phyloP scores from a whole-genome alignment of 352 stramenopile species.

The Globisporangium splendens region DNA sequence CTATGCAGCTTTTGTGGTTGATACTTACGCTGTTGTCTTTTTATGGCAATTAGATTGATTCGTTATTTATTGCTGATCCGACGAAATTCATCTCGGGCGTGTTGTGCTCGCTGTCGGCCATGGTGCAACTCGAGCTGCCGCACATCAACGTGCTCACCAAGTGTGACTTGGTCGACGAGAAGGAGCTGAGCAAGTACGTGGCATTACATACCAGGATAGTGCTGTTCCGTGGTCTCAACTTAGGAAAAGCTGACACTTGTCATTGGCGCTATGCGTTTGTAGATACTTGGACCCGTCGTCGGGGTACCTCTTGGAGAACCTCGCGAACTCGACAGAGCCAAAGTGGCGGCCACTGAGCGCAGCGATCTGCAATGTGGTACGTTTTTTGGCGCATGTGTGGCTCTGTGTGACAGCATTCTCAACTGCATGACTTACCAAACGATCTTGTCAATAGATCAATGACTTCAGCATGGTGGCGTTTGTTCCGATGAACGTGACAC shows the following conservation, averaged over 20 bases:
- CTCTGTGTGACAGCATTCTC: neutral
- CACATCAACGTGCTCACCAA: slow-evolving; percentile 93
- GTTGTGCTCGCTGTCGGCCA: slow-evolving; percentile 95
- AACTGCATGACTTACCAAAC: neutral
- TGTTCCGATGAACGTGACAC: slow-evolving; percentile 95
- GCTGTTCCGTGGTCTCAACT: too few relatives aligned
- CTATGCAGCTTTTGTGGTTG: neutral
- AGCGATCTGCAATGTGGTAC: slow-evolving; percentile 85
- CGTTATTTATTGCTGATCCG: slow-evolving; percentile 93
- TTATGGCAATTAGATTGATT: slow-evolving; percentile 76
- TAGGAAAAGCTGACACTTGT: too few relatives aligned
- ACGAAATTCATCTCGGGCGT: slow-evolving; percentile 98
- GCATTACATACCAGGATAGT: neutral
- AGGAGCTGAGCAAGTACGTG: slow-evolving; percentile 86
- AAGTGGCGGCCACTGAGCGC: slow-evolving; percentile 82
- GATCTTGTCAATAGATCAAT: slow-evolving; percentile 53
- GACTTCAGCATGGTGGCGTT: slow-evolving; percentile 98
- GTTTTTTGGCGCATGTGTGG: slow-evolving; percentile 9
- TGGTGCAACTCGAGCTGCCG: slow-evolving; percentile 98
- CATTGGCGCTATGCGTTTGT: slow-evolving; percentile 1
- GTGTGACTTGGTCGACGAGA: slow-evolving; percentile 88
- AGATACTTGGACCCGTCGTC: slow-evolving; percentile 82
- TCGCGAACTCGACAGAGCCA: slow-evolving; percentile 70
- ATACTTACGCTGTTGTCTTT: neutral
- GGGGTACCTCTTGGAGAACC: slow-evolving; percentile 78